phyloP scores from a whole-genome alignment of 805 yeast species.

The Debaryomyces prosopidis region DNA sequence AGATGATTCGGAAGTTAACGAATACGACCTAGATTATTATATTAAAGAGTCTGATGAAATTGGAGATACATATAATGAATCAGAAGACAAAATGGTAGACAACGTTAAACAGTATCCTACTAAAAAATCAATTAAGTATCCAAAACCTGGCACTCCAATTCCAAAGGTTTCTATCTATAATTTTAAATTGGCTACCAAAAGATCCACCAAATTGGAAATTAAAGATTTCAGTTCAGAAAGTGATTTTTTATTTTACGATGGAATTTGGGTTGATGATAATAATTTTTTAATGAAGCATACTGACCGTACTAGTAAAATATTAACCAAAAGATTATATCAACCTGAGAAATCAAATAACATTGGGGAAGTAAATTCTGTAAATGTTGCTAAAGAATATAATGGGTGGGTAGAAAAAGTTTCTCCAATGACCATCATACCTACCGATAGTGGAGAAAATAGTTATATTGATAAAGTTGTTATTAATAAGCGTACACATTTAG shows the following conservation, averaged over 20 bases:
- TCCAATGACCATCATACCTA: slow-evolving; percentile 15
- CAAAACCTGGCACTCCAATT: slow-evolving; percentile 69
- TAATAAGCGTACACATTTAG: slow-evolving; percentile 68
- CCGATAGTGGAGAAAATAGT: slow-evolving; percentile 37
- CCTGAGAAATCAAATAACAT: slow-evolving; percentile 27
- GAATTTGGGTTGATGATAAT: slow-evolving; percentile 55
- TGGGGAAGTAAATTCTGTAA: slow-evolving; percentile 25
- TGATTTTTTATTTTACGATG: slow-evolving; percentile 60
- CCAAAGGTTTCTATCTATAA: slow-evolving; percentile 51
- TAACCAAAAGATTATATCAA: slow-evolving; percentile 51
- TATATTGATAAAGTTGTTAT: slow-evolving; percentile 72
- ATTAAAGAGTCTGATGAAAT: slow-evolving; percentile 29
- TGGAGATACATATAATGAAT: slow-evolving; percentile 10
- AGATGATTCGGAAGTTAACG: slow-evolving; percentile 60
- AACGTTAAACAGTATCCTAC: slow-evolving; percentile 47
- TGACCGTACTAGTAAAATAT: slow-evolving; percentile 58
- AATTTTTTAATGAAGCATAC: slow-evolving; percentile 58
- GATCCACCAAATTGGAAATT: slow-evolving; percentile 8
- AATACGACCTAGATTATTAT: slow-evolving; percentile 52
- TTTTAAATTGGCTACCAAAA: slow-evolving; percentile 33
- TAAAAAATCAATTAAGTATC: slow-evolving; percentile 54
- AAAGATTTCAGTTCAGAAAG: slow-evolving; percentile 22
- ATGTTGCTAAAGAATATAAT: slow-evolving; percentile 42
- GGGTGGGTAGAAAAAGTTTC: slow-evolving; percentile 63
- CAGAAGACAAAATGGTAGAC: slow-evolving; percentile 8